phyloP scores from a whole-genome alignment of 345 rosid genomes.

The Carallia pectinifolia region DNA sequence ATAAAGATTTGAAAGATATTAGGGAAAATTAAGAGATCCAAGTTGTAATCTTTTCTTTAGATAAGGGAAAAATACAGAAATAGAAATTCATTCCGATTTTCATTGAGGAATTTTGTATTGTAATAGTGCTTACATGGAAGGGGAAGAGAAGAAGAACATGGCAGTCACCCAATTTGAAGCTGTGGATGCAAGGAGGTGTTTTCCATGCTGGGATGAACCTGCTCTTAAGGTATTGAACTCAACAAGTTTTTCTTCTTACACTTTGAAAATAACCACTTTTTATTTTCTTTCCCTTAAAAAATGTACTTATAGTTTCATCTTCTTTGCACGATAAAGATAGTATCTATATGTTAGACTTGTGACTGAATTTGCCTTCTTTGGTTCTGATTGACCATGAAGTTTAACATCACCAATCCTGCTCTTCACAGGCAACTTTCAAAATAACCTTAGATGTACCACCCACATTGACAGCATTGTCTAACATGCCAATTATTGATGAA shows the following conservation, averaged over 20 bases:
- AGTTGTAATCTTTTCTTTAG: too few species aligned
- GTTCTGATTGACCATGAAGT: background rate
- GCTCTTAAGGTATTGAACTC: slow-evolving; percentile 36
- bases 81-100: background rate
- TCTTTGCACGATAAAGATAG: too few species aligned
- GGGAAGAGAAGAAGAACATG: slow-evolving; percentile 41
- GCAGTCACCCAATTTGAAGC: slow-evolving; percentile 51
- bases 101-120: background rate
- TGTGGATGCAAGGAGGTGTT: slow-evolving; percentile 43
- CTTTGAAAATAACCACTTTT: background rate
- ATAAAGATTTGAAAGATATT: too few species aligned
- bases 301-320: too few species aligned
- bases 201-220: slow-evolving; percentile 60
- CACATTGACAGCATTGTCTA: slow-evolving; percentile 36
- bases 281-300: too few species aligned
- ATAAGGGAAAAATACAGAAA: too few species aligned
- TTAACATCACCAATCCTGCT: too few species aligned
- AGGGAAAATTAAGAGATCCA: too few species aligned
- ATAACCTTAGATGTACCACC: slow-evolving; percentile 30
- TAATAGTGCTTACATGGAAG: slow-evolving; percentile 34
- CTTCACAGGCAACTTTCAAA: slow-evolving; percentile 40
- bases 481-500: slow-evolving; percentile 44
- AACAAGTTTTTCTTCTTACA: background rate
- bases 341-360: too few species aligned
- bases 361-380: background rate